phyloP scores from a whole-genome alignment of 2,329 filamentous ascomycete genomes.

The Coniochaeta hoffmannii region DNA sequence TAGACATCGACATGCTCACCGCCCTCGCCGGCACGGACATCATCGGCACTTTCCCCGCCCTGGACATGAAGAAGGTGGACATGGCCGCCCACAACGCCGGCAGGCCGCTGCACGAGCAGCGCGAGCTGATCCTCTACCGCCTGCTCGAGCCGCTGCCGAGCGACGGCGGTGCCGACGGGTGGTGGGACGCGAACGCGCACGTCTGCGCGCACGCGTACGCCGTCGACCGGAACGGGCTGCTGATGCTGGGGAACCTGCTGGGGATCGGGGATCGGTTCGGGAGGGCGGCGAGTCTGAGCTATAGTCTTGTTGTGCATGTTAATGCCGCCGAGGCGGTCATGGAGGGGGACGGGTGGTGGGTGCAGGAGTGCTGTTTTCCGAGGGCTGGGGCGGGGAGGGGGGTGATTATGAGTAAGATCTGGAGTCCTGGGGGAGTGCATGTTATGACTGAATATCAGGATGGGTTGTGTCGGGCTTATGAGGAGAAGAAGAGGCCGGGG shows the following conservation, averaged over 20 bases:
- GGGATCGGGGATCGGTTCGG: constrained; percentile 35
- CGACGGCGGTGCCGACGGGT: constrained; percentile 13
- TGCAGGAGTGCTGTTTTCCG: constrained; percentile 44
- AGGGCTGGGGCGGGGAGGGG: constrained; percentile 37
- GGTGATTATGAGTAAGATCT: constrained; percentile 41
- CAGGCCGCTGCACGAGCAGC: constrained; percentile 33
- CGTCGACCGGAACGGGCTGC: constrained; percentile 45
- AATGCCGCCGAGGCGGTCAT: constrained; percentile 41
- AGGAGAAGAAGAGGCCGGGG: neutral
- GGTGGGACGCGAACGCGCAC: constrained; percentile 30
- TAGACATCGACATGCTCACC: constrained; percentile 35
- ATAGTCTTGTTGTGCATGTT: constrained; percentile 45
- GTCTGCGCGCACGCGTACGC: constrained; percentile 42
- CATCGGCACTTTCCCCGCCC: constrained; percentile 37
- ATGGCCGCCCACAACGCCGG: constrained; percentile 36
- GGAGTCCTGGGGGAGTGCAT: constrained; percentile 45
- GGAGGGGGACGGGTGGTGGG: constrained; percentile 37
- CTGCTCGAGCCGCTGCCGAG: constrained; percentile 33
- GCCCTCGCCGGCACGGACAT: constrained; percentile 26
- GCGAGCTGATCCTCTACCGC: constrained; percentile 43
- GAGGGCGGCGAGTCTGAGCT: constrained; percentile 38
- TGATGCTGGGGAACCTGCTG: constrained; percentile 42
- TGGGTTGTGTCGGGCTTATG: constrained; percentile 22
- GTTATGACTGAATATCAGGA: constrained; percentile 50
- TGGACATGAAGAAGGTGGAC: constrained; percentile 49